These are phyloP conservation scores for Pleurozium schreberi DNA, from an alignment of 225 moss, liverwort and hornwort species.

Conservation along the genomic window DNA sequence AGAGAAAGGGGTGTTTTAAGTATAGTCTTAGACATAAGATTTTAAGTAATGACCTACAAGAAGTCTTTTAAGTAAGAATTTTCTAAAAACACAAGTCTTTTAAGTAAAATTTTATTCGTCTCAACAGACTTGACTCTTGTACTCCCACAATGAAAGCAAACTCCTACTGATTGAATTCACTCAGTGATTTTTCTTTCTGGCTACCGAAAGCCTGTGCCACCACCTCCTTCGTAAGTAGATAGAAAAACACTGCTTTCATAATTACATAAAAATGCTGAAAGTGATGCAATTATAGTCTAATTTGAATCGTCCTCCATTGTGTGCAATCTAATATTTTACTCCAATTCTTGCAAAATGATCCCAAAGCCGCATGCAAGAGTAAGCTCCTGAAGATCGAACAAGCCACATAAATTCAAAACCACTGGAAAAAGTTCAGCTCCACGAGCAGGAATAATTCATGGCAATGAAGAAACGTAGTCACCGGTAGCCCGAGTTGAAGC, in stretches of 20 bases:
- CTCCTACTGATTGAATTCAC: background rate
- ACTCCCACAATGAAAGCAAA: background rate
- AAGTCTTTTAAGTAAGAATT: too few species aligned
- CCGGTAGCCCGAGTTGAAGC: constrained; percentile 65
- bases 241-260: background rate
- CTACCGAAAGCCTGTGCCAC: background rate
- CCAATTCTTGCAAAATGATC: background rate
- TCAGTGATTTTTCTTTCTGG: background rate
- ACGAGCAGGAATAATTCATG: background rate
- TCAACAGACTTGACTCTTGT: background rate
- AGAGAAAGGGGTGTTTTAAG: too few species aligned
- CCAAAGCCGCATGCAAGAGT: background rate
- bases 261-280: background rate
- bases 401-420: background rate
- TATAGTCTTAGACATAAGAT: too few species aligned
- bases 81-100: too few species aligned
- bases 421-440: background rate
- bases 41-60: too few species aligned
- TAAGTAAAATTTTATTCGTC: too few species aligned
- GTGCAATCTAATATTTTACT: background rate
- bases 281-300: background rate
- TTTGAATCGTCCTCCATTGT: background rate
- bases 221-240: background rate
- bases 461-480: background rate
- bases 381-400: background rate